Base-by-base conservation (phyloP, 2,329 filamentous ascomycete genomes). In the Pyrenophora tritici-repentis region DNA sequence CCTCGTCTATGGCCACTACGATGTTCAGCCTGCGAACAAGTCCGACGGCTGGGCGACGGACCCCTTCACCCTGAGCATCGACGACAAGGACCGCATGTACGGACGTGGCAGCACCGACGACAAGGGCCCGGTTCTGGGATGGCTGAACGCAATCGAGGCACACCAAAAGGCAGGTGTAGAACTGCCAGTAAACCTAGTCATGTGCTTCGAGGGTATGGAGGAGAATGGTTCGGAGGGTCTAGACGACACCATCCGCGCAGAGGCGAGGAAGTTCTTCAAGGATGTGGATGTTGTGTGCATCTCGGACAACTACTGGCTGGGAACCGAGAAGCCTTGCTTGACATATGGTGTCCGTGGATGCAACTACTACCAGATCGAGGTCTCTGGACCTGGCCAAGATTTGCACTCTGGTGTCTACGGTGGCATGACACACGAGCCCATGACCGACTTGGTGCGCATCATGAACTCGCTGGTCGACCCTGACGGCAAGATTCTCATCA, bases 131-230 rank as follows among this genome's bases (percentile, higher is more conserved):
- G 93, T 99, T 20, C 81, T 99, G 48, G 94, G 94, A 65, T 99
- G 94, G 94, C 76, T 99, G 63, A 99, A 99, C 73, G 92, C 92
- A 62, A 97, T 99, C 61, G 92, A 99, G 78, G 92, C 94, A 35
- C 94, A 99, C 80, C 88, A 96, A 76, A 94, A 95, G 81, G 91
- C 92, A 31, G 90, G 90, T 50, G 81, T 97, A 38, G 93, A 97
- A 43, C 91, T 99, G 73, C 94, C 94, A 7, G 94, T 99, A 70
- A 99, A 99, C 79, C 82, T 99, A 61, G 85, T 99, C 59, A 97
- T 97, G 90, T 99, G 94, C 81, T 97, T 99, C 66, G 94, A 99
- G 81, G 94, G 94, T 41, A 99, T 99, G 94, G 94, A 99, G 79
- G 94, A 99, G 79, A 96, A 96, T 73, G 94, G 94, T 42, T 97